Evolutionary conservation across 2,329 filamentous ascomycete genomes (phyloP), one percentile per base, ranked within the genome.

Genomic region (Triangularia verruculosa): DNA sequence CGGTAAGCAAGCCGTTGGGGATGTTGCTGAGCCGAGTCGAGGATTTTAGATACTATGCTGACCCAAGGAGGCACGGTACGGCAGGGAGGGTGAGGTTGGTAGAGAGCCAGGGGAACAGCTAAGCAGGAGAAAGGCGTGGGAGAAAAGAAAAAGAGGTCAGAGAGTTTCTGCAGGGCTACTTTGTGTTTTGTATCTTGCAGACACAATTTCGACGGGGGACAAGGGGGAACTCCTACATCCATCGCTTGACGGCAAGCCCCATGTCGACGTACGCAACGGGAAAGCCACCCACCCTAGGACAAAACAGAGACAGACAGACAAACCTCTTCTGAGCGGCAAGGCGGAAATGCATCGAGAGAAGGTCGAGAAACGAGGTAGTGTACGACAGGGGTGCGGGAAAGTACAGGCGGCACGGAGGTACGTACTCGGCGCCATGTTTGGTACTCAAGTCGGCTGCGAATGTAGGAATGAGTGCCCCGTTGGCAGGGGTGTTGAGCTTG

Each of bases 341-440:
- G 57, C 53, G 17, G 56, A 59, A 59, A n/a, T 27, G 54, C 60
- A 12, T 32, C 51, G 39, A 52, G 53, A 56, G 24, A 43, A 56
- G 53, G 54, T 27, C 17, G 58, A 34, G 59, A 47, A 15, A 53
- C 4, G 47, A 22, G 59, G 47, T 7, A 57, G 60, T 57, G 57
- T 43, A 52, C 13, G 39, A 27, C 57, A 61, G 25, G 63, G 64
- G 30, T 39, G 30, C 55, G 63, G 53, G 63, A 66, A 61, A 58
- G 61, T 62, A 62, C 62, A 61, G 59, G 66, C 64, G 64, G 67
- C 66, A 67, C 61, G 61, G 61, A 32, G 65, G 62, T 66, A 68
- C 65, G 62, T 67, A 67, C 62, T 39, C 34, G n/a, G 25, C 39
- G 32, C 61, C 52, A 52, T 64, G 52, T 63, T 64, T 61, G 63